Conservation (phyloP, 148 eudicot species). For the Rhododendron kiyosumense region DNA sequence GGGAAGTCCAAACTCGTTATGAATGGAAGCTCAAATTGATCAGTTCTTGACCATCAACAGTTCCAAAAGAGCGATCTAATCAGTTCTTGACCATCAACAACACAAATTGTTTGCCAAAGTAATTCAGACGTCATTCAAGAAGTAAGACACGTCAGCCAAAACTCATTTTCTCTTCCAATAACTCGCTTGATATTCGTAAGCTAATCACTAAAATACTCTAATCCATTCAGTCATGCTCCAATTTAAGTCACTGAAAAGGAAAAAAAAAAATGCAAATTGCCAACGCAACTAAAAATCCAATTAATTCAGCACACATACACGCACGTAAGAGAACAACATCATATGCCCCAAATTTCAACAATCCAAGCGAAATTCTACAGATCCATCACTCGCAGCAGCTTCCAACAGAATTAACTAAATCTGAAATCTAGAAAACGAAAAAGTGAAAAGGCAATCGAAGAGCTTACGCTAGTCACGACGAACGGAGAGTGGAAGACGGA, state of each 20-base stretch:
- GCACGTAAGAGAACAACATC: not conserved
- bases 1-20: not conserved
- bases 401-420: not conserved
- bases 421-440: not conserved
- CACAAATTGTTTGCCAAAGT: not conserved
- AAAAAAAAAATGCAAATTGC: not conserved
- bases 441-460: not conserved
- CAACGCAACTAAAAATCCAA: not conserved
- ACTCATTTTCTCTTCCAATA: not conserved
- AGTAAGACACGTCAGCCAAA: not conserved
- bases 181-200: not conserved
- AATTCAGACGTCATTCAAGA: not conserved
- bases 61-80: not conserved
- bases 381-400: not conserved
- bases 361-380: not conserved
- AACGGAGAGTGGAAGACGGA: not conserved
- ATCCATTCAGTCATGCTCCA: not conserved
- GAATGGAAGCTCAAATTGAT: not conserved
- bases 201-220: not conserved
- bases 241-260: not conserved
- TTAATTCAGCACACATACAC: not conserved
- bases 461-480: not conserved
- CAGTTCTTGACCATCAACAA: not conserved
- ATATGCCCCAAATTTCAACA: not conserved
- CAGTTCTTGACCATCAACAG: not conserved